Evolutionary conservation across 345 rosid species (phyloP).

Genomic region (Brassica napus): DNA sequence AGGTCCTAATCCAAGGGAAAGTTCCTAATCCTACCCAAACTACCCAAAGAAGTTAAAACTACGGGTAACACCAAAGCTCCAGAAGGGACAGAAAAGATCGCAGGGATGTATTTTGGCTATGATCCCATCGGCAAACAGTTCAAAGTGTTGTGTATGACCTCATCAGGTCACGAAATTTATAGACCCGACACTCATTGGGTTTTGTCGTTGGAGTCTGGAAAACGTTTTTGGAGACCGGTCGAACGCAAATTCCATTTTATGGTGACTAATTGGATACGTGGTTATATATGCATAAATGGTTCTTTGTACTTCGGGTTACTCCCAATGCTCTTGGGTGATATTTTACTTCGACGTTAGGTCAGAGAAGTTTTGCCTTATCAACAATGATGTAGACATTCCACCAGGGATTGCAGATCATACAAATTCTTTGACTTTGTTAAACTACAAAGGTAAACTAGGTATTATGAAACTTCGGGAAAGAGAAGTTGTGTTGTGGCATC

Average conservation of each 20-base stretch:
- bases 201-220: no score
- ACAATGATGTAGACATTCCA: neutral
- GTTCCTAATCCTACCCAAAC: no score
- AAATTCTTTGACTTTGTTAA: neutral
- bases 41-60: no score
- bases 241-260: neutral
- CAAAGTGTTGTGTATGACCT: no score
- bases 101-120: no score
- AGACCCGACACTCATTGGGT: no score
- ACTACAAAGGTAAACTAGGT: neutral
- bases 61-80: no score
- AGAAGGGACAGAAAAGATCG: no score
- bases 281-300: neutral
- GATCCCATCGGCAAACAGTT: no score
- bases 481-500: neutral
- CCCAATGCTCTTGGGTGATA: neutral
- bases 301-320: neutral
- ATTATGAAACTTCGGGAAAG: neutral
- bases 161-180: no score
- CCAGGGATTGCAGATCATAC: neutral
- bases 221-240: neutral
- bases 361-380: neutral
- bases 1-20: no score
- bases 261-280: no score
- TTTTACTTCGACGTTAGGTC: neutral